These are phyloP conservation scores for Aspergillus glaucus DNA, from an alignment of 2,329 filamentous ascomycete species.

Conservation along the genomic window DNA sequence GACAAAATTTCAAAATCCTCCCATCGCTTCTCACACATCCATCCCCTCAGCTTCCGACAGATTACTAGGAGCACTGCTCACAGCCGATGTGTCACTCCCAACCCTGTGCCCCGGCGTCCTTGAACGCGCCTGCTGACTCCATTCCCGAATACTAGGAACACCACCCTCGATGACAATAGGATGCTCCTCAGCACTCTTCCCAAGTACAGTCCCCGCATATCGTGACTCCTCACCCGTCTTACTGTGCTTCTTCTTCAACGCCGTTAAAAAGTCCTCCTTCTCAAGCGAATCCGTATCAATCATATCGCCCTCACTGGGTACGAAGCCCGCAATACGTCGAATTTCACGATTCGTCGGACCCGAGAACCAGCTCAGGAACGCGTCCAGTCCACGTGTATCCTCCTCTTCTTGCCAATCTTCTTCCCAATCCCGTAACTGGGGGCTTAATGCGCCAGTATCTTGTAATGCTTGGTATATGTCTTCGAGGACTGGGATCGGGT, in stretches of 20 bases:
- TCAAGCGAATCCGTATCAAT: constrained; percentile 48
- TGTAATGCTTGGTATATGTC: constrained; percentile 83
- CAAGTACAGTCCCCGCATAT: constrained; percentile 77
- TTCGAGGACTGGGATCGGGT: constrained; percentile 58
- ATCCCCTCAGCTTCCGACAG: constrained; percentile 33
- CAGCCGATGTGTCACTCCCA: constrained; percentile 29
- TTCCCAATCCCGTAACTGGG: constrained; percentile 60
- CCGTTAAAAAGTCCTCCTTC: constrained; percentile 65
- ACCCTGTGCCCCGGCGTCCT: constrained; percentile 19
- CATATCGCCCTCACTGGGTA: constrained; percentile 50
- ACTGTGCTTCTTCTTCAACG: constrained; percentile 85
- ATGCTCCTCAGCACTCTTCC: constrained; percentile 63
- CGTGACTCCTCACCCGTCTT: constrained; percentile 82
- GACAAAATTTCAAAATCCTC: neutral
- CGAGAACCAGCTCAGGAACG: constrained; percentile 72
- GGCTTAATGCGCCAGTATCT: constrained; percentile 68
- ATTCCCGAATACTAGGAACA: constrained; percentile 60
- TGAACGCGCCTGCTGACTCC: constrained; percentile 43
- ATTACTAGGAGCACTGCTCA: constrained; percentile 37
- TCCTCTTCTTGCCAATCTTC: constrained; percentile 66
- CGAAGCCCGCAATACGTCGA: constrained; percentile 68
- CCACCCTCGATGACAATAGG: constrained; percentile 75
- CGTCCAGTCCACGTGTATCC: constrained; percentile 69
- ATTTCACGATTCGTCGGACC: constrained; percentile 74
- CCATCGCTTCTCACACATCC: constrained; percentile 22